Evolutionary conservation across 805 yeast genomes (phyloP).

Genomic region (Suhomyces vadensis): DNA sequence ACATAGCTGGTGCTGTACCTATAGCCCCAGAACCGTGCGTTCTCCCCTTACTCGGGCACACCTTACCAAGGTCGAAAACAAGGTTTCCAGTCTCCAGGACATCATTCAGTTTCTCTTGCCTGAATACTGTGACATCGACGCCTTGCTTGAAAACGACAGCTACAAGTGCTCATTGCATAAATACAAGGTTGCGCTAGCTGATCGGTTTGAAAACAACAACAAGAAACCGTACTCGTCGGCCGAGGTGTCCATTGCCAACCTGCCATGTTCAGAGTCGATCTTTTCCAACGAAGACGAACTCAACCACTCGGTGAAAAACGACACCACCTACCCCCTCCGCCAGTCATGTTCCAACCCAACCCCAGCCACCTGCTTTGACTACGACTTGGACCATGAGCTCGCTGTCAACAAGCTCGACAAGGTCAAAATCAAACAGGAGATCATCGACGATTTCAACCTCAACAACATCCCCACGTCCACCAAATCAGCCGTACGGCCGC

Average conservation of each 20-base stretch:
- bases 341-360: slow-evolving; percentile 17
- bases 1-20: slow-evolving; percentile 72
- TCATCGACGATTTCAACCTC: slow-evolving; percentile 39
- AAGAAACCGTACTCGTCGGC: neutral
- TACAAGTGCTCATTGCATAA: slow-evolving; percentile 12
- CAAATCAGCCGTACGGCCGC: slow-evolving; percentile 16
- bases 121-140: slow-evolving; percentile 19
- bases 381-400: slow-evolving; percentile 4
- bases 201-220: neutral
- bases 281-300: slow-evolving; percentile 24
- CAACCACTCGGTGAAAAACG: slow-evolving; percentile 1
- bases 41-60: slow-evolving; percentile 83
- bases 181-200: neutral
- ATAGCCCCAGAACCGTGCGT: slow-evolving; percentile 75
- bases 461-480: slow-evolving; percentile 37
- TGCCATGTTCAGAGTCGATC: slow-evolving; percentile 26
- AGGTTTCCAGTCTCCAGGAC: slow-evolving; percentile 30
- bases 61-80: slow-evolving; percentile 70
- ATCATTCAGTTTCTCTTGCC: slow-evolving; percentile 37
- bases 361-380: slow-evolving; percentile 8
- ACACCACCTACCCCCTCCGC: slow-evolving; percentile 12
- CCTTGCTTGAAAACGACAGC: slow-evolving; percentile 17
- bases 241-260: slow-evolving; percentile 19
- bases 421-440: slow-evolving; percentile 37
- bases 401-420: slow-evolving; percentile 16